These are phyloP conservation scores for Phytophthora pisi DNA, from an alignment of 352 stramenopile species.

Conservation along the genomic window DNA sequence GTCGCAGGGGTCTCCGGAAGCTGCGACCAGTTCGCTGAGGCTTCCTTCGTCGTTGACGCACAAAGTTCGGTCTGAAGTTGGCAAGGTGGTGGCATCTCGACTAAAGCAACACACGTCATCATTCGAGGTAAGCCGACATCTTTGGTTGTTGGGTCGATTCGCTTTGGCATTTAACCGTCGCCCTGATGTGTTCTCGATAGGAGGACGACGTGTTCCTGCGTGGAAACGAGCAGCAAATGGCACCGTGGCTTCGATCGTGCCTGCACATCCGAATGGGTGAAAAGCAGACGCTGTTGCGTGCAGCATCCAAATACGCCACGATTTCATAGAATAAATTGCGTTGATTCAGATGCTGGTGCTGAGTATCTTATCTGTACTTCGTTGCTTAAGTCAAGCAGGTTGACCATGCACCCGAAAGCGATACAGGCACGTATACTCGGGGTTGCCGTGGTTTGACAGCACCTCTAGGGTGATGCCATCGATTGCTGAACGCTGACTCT, in stretches of 20 bases:
- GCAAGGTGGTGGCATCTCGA: slow-evolving; percentile 21
- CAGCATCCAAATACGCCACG: slow-evolving; percentile 26
- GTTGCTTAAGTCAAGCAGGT: slow-evolving; percentile 23
- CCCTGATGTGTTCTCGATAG: slow-evolving; percentile 4
- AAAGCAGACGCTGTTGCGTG: slow-evolving; percentile 47
- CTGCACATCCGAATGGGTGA: slow-evolving; percentile 74
- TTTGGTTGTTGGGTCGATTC: neutral
- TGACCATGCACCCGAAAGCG: slow-evolving; percentile 86
- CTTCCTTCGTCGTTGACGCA: slow-evolving; percentile 37
- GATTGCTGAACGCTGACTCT: slow-evolving; percentile 58
- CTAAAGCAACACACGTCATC: slow-evolving; percentile 35
- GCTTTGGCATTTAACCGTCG: neutral
- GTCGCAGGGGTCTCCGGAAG: slow-evolving; percentile 7
- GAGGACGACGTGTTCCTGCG: slow-evolving; percentile 56
- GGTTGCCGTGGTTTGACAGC: slow-evolving; percentile 82
- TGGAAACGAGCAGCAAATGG: slow-evolving; percentile 52
- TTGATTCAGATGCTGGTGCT: slow-evolving; percentile 17
- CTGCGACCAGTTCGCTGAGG: slow-evolving; percentile 16
- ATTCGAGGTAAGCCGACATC: slow-evolving; percentile 36
- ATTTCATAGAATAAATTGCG: slow-evolving; percentile 37
- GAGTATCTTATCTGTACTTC: slow-evolving; percentile 10
- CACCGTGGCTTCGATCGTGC: slow-evolving; percentile 66
- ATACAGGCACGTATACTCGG: slow-evolving; percentile 91
- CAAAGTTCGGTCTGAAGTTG: slow-evolving; percentile 35
- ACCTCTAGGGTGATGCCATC: slow-evolving; percentile 82